These are phyloP conservation scores for Coleophoma crateriformis DNA, from an alignment of 2,329 filamentous ascomycete species.

Conservation along the genomic window DNA sequence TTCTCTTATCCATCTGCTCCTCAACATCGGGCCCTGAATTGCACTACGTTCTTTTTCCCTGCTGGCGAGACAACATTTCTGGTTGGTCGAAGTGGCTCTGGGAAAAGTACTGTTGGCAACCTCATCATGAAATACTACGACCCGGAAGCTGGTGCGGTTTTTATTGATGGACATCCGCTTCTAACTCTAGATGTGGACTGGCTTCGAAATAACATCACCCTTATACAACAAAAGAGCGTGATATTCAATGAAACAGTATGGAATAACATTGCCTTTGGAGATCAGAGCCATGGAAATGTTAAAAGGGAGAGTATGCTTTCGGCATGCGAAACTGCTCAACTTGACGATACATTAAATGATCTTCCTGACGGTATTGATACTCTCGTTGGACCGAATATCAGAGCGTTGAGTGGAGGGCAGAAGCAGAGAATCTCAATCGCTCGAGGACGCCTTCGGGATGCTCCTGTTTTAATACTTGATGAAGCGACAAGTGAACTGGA, in stretches of 20 bases:
- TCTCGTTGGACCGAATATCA: slow-evolving; percentile 62
- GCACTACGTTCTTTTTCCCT: slow-evolving; percentile 64
- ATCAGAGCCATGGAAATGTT: slow-evolving; percentile 39
- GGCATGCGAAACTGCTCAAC: slow-evolving; percentile 61
- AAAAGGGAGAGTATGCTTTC: slow-evolving; percentile 48
- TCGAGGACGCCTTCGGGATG: slow-evolving; percentile 69
- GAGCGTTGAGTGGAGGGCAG: slow-evolving; percentile 77
- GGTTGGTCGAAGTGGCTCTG: slow-evolving; percentile 81
- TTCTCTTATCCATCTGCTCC: slow-evolving; percentile 77
- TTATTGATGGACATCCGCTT: slow-evolving; percentile 61
- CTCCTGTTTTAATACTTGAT: slow-evolving; percentile 78
- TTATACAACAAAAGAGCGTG: slow-evolving; percentile 77
- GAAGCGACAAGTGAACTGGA: slow-evolving; percentile 87
- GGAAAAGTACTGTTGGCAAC: slow-evolving; percentile 84
- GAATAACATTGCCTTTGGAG: slow-evolving; percentile 73
- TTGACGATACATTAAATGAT: slow-evolving; percentile 60
- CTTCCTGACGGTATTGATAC: slow-evolving; percentile 71
- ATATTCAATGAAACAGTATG: slow-evolving; percentile 78
- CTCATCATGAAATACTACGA: slow-evolving; percentile 75
- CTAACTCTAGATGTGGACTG: slow-evolving; percentile 60
- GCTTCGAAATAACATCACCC: slow-evolving; percentile 70
- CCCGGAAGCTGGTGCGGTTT: slow-evolving; percentile 57
- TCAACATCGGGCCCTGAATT: slow-evolving; percentile 50
- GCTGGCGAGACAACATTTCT: slow-evolving; percentile 72
- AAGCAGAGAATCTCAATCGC: slow-evolving; percentile 77